Percentiles rank a stretch among this genome's conserved stretches.
Conservation (phyloP, 192 early-diverging fungal genomes). For the Coemansia guatemalensis region DNA sequence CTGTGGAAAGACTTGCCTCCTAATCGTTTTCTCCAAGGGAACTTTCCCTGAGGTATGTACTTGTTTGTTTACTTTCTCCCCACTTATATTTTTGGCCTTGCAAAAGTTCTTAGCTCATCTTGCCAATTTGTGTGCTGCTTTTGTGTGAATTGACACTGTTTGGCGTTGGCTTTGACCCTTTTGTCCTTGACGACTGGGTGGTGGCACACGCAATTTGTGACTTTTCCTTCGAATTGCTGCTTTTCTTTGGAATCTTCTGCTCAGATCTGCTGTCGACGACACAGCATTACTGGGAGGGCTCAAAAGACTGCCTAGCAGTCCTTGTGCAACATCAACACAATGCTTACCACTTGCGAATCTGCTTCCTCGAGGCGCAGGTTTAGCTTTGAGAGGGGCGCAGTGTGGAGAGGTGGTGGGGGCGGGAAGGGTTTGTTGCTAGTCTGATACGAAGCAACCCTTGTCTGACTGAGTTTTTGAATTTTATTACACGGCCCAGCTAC, state of each 20-base stretch:
- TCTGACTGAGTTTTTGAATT: not conserved
- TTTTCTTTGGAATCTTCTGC: not conserved
- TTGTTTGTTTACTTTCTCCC: conserved; percentile 3
- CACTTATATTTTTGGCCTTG: not conserved
- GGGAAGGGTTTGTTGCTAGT: not conserved
- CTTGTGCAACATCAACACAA: not conserved
- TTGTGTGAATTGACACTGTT: not conserved
- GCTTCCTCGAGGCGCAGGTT: not conserved
- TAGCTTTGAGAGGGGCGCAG: not conserved
- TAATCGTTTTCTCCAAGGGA: conserved; percentile 82
- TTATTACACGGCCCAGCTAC: not conserved
- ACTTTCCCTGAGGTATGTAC: conserved; percentile 79
- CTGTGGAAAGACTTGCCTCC: conserved; percentile 88
- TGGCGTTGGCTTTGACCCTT: not conserved
- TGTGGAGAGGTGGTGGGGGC: not conserved
- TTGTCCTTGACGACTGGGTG: not conserved
- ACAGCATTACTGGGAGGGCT: not conserved
- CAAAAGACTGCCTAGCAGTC: not conserved
- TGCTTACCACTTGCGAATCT: not conserved
- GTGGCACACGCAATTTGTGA: not conserved
- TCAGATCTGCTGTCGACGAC: not conserved
- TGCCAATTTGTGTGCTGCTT: not conserved
- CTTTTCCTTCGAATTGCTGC: not conserved
- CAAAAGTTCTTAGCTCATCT: not conserved
- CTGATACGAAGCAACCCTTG: not conserved